Base-by-base conservation (phyloP, 208 protist genomes). In the Borovskyia barvae region DNA sequence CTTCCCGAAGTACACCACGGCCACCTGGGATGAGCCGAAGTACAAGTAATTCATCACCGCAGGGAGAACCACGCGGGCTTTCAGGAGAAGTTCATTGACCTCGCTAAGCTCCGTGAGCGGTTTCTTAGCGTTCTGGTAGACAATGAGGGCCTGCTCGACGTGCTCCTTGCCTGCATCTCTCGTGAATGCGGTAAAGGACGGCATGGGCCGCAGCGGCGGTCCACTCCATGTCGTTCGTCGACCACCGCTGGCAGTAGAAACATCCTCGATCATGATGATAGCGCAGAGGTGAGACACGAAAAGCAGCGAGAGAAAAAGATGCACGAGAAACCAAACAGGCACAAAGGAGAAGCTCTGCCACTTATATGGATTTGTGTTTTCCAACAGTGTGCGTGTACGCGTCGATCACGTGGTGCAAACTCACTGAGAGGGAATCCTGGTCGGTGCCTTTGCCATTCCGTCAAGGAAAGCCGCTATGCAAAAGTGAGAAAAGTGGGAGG, bases 11-110 rank as follows among this genome's bases (percentile, higher is more conserved):
- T 85, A 85, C 37, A 83, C 71, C 7, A 83, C 77, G 0, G 75
- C 72, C 17, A 81, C 64, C 50, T 78, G 58, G 1, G 72, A 53
- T 28, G 66, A 63, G 54, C 66, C 65, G 53, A 88, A 88, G 59
- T 77, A 88, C 28, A 89, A 58, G 59, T 81, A 85, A 50, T 89
- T 85, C 71, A 78, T 82, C 19, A 89, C 63, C 15, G 82, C 77
- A 0, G 82, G 78, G 11, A 89, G 54, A 41, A 72, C 62, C 26
- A 81, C 48, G 46, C 68, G 65, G 2, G 77, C 82, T 50, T 72
- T 66, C 3, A 43, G 35, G 9, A 82, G 53, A 5, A 85, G 68
- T 60, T 82, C 67, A 12, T 54, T 35, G 22, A 80, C 64, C 33
- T 66, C 60, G 12, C 51, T 61, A 7, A 67, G 17, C 22, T 82